A percentile compares a stretch with the other conserved stretches of the same genome.
Evolutionary conservation across 176 grass and related monocot species (phyloP).

Genomic region (Cenchrus purpureus): DNA sequence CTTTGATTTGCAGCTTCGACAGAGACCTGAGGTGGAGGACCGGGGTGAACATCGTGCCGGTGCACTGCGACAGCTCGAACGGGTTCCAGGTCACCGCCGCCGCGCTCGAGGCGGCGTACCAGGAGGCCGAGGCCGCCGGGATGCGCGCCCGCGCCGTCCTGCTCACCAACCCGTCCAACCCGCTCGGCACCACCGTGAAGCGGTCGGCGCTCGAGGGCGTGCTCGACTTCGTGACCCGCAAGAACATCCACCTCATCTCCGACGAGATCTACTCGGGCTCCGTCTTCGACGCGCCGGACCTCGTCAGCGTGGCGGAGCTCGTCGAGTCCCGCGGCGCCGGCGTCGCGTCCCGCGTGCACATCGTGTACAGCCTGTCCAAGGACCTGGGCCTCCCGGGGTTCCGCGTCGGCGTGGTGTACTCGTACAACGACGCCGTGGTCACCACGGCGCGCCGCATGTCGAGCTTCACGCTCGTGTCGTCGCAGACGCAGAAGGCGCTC

Average conservation of each 20-base stretch:
- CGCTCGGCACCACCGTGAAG: constrained; percentile 61
- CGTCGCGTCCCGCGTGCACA: constrained; percentile 65
- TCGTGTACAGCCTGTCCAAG: constrained; percentile 95
- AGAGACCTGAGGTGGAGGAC: constrained; percentile 88
- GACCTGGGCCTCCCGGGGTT: constrained; percentile 83
- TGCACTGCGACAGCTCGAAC: constrained; percentile 74
- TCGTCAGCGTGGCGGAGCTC: constrained; percentile 80
- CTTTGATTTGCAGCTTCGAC: constrained; percentile 56
- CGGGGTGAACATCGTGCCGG: constrained; percentile 78
- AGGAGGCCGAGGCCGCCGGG: constrained; percentile 38
- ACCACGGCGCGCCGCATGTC: constrained; percentile 86
- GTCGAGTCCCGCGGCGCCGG: constrained; percentile 35
- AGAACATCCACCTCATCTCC: constrained; percentile 89
- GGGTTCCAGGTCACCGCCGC: constrained; percentile 66
- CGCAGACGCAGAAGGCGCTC: constrained; percentile 87
- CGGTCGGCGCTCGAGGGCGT: constrained; percentile 48
- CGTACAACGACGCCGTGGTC: constrained; percentile 82
- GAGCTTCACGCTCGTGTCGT: constrained; percentile 92
- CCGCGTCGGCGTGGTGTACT: constrained; percentile 78
- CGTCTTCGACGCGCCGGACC: constrained; percentile 61
- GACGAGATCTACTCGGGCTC: constrained; percentile 97
- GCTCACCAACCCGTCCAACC: constrained; percentile 89
- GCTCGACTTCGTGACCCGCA: constrained; percentile 58
- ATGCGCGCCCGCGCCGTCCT: constrained; percentile 61
- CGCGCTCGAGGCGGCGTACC: constrained; percentile 68